A percentile compares a stretch with the other conserved stretches of the same genome.
phyloP scores from a whole-genome alignment of 179 eudicot genomes.

The Carnegiea gigantea region DNA sequence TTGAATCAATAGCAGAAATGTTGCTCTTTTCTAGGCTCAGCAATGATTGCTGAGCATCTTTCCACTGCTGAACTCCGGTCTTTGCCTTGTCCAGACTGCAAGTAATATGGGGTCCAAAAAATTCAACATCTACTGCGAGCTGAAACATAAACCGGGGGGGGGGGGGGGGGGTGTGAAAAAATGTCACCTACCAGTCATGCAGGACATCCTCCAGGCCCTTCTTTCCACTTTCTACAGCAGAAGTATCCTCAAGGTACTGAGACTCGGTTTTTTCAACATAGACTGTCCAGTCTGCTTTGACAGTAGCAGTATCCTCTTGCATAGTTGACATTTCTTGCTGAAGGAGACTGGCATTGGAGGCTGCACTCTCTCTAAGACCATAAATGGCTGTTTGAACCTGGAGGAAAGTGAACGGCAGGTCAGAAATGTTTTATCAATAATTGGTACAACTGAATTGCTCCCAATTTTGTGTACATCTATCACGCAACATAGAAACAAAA shows the following conservation, averaged over 20 bases:
- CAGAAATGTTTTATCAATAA: background rate
- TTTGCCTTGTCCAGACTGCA: conserved; percentile 68
- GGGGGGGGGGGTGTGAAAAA: background rate
- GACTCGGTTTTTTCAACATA: conserved; percentile 63
- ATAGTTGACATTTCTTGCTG: conserved; percentile 79
- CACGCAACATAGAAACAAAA: background rate
- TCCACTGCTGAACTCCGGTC: conserved; percentile 81
- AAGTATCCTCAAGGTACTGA: conserved; percentile 71
- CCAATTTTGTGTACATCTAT: background rate
- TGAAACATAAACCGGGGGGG: background rate
- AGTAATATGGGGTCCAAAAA: conserved; percentile 1
- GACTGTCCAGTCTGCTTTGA: conserved; percentile 66
- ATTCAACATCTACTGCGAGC: background rate
- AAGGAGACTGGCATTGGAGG: conserved; percentile 56
- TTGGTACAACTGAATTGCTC: background rate
- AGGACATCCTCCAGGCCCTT: conserved; percentile 58
- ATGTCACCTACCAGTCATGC: conserved; percentile 59
- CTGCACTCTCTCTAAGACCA: conserved; percentile 68
- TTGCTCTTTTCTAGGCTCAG: conserved; percentile 68
- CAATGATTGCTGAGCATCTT: conserved; percentile 74
- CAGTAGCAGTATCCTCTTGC: conserved; percentile 58
- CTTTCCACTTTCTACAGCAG: conserved; percentile 73
- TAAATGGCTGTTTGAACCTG: conserved; percentile 74
- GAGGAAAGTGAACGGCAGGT: background rate
- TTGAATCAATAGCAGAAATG: conserved; percentile 63